phyloP scores from a whole-genome alignment of 371 early-diverging fungal genomes.

The Mucor indicus region DNA sequence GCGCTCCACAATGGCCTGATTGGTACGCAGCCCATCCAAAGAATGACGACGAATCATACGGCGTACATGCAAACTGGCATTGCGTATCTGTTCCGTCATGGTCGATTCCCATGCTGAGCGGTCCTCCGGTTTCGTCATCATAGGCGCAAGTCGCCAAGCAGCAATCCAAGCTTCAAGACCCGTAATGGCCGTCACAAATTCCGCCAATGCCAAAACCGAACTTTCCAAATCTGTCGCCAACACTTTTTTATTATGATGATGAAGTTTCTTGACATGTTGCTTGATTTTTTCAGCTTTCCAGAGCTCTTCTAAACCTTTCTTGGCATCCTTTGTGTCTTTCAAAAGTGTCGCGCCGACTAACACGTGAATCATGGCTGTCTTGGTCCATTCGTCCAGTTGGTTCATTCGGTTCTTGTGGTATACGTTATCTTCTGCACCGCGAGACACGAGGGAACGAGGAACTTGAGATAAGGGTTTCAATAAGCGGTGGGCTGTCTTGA shows the following conservation, averaged over 20 bases:
- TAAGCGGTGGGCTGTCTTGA: conserved; percentile 17
- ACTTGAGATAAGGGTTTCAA: conserved; percentile 10
- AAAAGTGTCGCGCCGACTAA: conserved; percentile 21
- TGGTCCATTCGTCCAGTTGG: conserved; percentile 20
- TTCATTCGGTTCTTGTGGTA: conserved; percentile 19
- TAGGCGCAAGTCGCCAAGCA: conserved; percentile 23
- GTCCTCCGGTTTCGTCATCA: conserved; percentile 2
- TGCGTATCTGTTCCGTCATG: conserved; percentile 22
- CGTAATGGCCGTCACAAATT: conserved; percentile 34
- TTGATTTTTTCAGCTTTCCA: conserved; percentile 25
- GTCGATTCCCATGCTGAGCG: conserved; percentile 12
- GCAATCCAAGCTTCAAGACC: conserved; percentile 45
- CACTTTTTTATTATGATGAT: background rate
- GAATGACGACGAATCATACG: conserved; percentile 37
- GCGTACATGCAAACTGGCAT: conserved; percentile 21
- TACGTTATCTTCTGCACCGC: conserved; percentile 12
- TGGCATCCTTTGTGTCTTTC: conserved; percentile 6
- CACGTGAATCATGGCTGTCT: conserved; percentile 18
- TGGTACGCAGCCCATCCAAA: conserved; percentile 27
- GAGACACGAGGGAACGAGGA: conserved; percentile 21
- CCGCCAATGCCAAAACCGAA: conserved; percentile 32
- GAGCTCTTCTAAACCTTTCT: conserved; percentile 24
- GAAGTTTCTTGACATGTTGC: conserved; percentile 3
- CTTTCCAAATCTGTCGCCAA: conserved; percentile 26
- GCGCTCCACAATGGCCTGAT: conserved; percentile 29